Base-by-base conservation (phyloP, 345 rosid species). In the Boechera divaricarpa region DNA sequence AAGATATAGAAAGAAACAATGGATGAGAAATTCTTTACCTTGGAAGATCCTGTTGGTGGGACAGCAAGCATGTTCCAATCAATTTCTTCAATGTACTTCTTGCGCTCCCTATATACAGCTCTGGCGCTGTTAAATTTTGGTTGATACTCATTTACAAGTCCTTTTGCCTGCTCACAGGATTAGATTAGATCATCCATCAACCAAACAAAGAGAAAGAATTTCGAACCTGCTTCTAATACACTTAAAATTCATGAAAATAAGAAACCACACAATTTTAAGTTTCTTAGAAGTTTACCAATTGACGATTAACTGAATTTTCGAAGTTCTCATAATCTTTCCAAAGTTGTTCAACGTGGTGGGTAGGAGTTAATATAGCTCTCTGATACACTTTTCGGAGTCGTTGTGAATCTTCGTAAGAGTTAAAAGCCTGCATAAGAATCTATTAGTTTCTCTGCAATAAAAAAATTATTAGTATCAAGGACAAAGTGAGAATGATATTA, bases 291-390 rank as follows among this genome's bases (percentile, higher is more conserved):
- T 16, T 83, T 93, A 93, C 98, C 97, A 92, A 80, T 73, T 92
- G 98, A 57, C 97, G 91, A 85, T 86, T 94, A 63, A 90, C 97
- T 69, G 97, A 85, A 79, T 92, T 94, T 81, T 94, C 98, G 42
- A 94, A 94, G 86, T 80, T 83, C 79, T 92, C 98, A 77, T 92
- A 94, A 42, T 92, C 98, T 82, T 81, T 92, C 98, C 98, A 94
- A 31, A 94, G 91, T 80, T 94, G 98, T 62, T 94, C 98, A 75
- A 92, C 85, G 36, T 90, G 94, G 84, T 90, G 93, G 74, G 85
- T 92, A 0, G 98, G 98, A 67, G 94, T 92, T 75, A 94, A 72
- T 77, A 92, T 87, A 63, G 98, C 98, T 72, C 77, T 92, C 69
- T 94, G 98, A 83, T 92, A 94, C 51, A 80, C 86, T 85, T 92